Conservation (phyloP, 2,329 filamentous ascomycete species). For the Orbilia quercus region DNA sequence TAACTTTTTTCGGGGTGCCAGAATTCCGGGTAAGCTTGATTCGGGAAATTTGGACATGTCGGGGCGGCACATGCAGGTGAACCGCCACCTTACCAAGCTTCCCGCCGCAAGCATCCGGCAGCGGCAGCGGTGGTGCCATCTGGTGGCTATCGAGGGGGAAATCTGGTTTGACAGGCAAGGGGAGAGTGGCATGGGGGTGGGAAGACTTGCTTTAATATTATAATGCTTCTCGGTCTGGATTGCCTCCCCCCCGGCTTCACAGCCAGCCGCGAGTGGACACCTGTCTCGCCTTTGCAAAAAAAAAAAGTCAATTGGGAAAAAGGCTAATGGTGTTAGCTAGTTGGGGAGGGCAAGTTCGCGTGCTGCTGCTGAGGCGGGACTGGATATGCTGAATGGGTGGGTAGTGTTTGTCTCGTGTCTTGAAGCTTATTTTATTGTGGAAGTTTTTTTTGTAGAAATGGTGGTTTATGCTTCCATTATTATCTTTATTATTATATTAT, state of each 20-base stretch:
- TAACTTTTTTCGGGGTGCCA: background rate
- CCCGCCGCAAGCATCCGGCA: conserved; percentile 5
- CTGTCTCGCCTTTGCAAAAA: conserved; percentile 7
- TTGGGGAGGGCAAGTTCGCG: background rate
- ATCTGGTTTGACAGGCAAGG: conserved; percentile 11
- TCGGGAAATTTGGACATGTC: background rate
- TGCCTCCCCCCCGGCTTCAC: conserved; percentile 5
- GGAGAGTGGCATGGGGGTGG: background rate
- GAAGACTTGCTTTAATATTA: no score
- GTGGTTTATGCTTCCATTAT: background rate
- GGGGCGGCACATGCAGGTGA: conserved; percentile 15
- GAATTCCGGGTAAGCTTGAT: conserved; percentile 2
- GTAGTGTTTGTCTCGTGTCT: background rate
- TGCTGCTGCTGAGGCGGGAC: conserved; percentile 4
- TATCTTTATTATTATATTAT: no score
- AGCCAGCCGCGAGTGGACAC: conserved; percentile 14
- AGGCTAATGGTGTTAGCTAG: no score
- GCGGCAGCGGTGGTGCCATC: background rate
- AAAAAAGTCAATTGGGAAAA: background rate
- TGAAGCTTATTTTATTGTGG: background rate
- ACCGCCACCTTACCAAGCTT: conserved; percentile 7
- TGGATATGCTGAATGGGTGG: conserved; percentile 3
- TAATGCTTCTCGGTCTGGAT: conserved; percentile 3
- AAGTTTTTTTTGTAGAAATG: background rate
- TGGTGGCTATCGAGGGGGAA: background rate